phyloP scores from a whole-genome alignment of 2,329 filamentous ascomycete genomes.

The Fusarium concolor region DNA sequence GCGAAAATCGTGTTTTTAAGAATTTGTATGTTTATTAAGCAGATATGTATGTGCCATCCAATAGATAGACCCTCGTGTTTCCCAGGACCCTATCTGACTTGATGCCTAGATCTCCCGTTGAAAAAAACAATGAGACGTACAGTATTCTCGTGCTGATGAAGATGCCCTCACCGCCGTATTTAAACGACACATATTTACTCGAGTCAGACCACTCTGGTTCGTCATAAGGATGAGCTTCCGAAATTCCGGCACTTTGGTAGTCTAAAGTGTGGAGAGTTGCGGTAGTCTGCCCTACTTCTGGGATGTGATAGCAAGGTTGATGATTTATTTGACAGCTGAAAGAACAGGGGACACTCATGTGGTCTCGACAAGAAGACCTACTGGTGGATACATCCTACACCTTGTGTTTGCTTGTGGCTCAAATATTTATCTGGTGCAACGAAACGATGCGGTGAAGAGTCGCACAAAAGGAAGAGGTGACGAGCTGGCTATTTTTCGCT shows the following conservation, averaged over 20 bases:
- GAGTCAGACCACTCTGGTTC: background rate
- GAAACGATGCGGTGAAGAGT: conserved; percentile 37
- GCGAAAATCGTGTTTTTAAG: background rate
- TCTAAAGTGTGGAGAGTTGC: background rate
- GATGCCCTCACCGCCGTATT: conserved; percentile 1
- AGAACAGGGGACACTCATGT: conserved; percentile 26
- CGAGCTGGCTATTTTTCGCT: conserved; percentile 26
- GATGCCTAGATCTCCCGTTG: background rate
- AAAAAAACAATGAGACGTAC: conserved; percentile 4
- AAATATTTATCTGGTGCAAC: conserved; percentile 30
- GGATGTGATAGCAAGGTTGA: conserved; percentile 9
- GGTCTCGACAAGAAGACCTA: conserved; percentile 6
- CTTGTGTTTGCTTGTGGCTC: conserved; percentile 1
- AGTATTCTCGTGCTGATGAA: background rate
- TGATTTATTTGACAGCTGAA: conserved; percentile 17
- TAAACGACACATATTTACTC: background rate
- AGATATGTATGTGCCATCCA: background rate
- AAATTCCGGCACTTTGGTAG: conserved; percentile 2
- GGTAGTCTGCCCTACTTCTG: background rate
- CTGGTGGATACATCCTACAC: conserved; percentile 4
- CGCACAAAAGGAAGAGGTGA: conserved; percentile 5
- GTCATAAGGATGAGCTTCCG: background rate
- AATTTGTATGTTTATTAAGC: background rate
- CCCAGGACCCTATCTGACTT: background rate
- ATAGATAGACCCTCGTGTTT: background rate